phyloP scores from a whole-genome alignment of 2,329 filamentous ascomycete species.

The Beauveria sp. region DNA sequence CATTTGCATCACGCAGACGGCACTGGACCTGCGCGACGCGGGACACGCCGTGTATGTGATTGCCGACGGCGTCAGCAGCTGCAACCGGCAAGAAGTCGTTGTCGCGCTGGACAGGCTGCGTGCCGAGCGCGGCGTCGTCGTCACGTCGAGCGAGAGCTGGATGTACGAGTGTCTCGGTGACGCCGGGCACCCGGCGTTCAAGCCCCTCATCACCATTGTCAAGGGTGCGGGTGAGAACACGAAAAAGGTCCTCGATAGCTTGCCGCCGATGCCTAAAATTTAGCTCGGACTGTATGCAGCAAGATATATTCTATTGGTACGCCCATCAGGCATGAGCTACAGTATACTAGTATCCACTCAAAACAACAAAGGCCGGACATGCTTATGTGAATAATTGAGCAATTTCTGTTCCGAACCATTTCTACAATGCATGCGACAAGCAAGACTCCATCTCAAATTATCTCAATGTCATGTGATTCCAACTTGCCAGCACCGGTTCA shows the following conservation, averaged over 20 bases:
- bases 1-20: slow-evolving; percentile 91
- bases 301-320: background rate
- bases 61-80: slow-evolving; percentile 83
- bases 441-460: background rate
- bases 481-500: background rate
- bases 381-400: background rate
- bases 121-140: slow-evolving; percentile 59
- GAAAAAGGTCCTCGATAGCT: slow-evolving; percentile 55
- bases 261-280: slow-evolving; percentile 53
- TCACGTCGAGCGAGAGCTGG: slow-evolving; percentile 85
- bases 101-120: slow-evolving; percentile 72
- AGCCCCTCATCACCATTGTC: slow-evolving; percentile 63
- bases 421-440: background rate
- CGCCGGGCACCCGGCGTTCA: slow-evolving; percentile 65
- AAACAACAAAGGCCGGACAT: background rate
- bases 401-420: background rate
- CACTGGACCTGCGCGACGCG: slow-evolving; percentile 65
- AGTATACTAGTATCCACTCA: background rate
- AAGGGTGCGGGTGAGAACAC: slow-evolving; percentile 70
- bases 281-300: slow-evolving; percentile 19
- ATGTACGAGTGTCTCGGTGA: slow-evolving; percentile 87
- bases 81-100: slow-evolving; percentile 72
- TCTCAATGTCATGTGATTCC: background rate
- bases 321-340: background rate
- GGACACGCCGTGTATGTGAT: slow-evolving; percentile 82